These are phyloP conservation scores for Mycosphaerelloides madeirae DNA, from an alignment of 2,329 filamentous ascomycete genomes.

Conservation along the genomic window DNA sequence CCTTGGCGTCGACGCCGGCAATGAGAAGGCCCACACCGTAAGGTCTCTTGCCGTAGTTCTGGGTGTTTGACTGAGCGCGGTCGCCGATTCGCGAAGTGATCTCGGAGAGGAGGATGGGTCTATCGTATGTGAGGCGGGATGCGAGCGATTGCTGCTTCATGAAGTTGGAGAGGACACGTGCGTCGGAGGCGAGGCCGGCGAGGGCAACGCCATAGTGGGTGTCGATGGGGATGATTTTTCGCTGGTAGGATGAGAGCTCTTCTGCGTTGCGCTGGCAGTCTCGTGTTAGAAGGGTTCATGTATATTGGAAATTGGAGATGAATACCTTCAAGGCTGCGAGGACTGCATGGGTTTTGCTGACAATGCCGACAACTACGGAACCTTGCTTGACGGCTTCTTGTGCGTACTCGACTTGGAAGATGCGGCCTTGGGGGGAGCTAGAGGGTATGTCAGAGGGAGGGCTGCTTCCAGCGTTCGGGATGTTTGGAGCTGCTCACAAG, in stretches of 20 bases:
- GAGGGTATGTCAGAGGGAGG: slow-evolving; percentile 5
- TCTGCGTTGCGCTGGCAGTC: slow-evolving; percentile 81
- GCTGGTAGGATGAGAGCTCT: slow-evolving; percentile 99
- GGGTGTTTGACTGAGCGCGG: slow-evolving; percentile 95
- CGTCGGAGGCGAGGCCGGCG: slow-evolving; percentile 93
- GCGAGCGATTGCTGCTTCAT: slow-evolving; percentile 99
- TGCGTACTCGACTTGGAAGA: slow-evolving; percentile 99
- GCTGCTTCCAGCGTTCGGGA: slow-evolving; percentile 2
- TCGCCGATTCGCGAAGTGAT: slow-evolving; percentile 91
- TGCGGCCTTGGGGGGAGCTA: slow-evolving; percentile 96
- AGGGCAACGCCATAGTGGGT: slow-evolving; percentile 94
- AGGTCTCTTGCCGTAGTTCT: slow-evolving; percentile 92
- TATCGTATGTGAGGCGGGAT: slow-evolving; percentile 92
- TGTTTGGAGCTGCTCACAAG: slow-evolving; percentile 64
- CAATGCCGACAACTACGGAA: slow-evolving; percentile 92
- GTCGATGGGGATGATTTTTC: slow-evolving; percentile 97
- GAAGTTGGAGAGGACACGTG: slow-evolving; percentile 98
- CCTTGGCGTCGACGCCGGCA: slow-evolving; percentile 87
- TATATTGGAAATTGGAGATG: neutral
- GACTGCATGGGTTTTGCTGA: slow-evolving; percentile 96
- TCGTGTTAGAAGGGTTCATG: slow-evolving; percentile 1
- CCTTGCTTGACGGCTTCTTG: slow-evolving; percentile 98
- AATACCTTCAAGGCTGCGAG: slow-evolving; percentile 91
- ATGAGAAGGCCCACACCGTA: slow-evolving; percentile 93
- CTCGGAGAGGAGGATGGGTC: slow-evolving; percentile 81